Evolutionary conservation across 768 basidiomycete species (phyloP), one percentile per base, ranked within the genome.

Genomic region (Chalciporus sphaerocephalus): DNA sequence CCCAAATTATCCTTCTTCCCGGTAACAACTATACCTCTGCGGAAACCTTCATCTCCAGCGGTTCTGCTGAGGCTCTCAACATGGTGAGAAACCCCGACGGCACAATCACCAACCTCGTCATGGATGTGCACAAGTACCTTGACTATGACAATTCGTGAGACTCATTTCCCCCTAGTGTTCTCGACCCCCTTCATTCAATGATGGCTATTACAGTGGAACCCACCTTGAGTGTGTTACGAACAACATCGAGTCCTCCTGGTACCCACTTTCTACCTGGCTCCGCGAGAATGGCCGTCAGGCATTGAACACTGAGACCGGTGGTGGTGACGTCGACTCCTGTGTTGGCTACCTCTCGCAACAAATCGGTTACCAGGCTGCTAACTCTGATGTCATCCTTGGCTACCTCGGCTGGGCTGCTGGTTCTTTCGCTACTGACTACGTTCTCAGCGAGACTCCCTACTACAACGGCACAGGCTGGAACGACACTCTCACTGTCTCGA

Each of bases 41-140:
- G 1, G 56, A 61, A 36, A 72, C 73, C 0, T 81, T 80, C 48
- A 60, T 77, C 34, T 71, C 73, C 3, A 74, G 74, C 38, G 74
- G 74, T 5, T 78, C 76, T 21, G 78, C 72, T 2, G 69, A 68
- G 12, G 74, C 79, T 3, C 64, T 83, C 24, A 54, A 50, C 50
- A 67, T 54, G 34, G 72, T 79, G 28, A 67, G 38, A 5, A 77
- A 77, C 51, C 71, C 68, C 23, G 75, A 78, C 48, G 73, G 75
- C 5, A 68, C 62, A 17, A 67, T 45, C 12, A 70, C 62, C 18
- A 68, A 69, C 54, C 69, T 82, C 33, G 63, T 83, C 47, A 74
- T 83, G 53, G 81, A 83, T 53, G 79, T 81, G 2, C 81, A 83
- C 70, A 76, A 79, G 56, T 82, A 81, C 62, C 72, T 79, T 38